Evolutionary conservation across 768 basidiomycete genomes (phyloP), one percentile per base, ranked within the genome.

Genomic region (Psilocybe azurescens): DNA sequence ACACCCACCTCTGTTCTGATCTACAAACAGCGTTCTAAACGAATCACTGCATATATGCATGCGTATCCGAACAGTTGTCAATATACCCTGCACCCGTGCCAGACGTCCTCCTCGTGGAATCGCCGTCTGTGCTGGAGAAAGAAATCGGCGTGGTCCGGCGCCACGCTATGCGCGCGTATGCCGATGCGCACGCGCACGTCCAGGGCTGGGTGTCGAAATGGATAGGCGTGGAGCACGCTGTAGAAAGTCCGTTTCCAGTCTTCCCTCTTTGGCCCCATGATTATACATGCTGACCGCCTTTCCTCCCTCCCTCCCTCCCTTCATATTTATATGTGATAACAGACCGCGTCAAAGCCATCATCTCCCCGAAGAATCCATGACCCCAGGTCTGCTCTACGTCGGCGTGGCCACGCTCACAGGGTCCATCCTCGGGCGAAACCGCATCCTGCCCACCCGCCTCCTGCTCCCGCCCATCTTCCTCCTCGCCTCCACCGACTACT

Each of bases 381-480:
- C 89, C 9, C 96, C 96, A 1, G 94, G 92, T n/a, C 70, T 91
- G 4, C 88, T 98, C 57, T 98, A 97, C 79, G 90, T 93, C 50
- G 93, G 94, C 53, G 84, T 99, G 53, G 88, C 94, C 2, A 88
- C 94, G 13, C 87, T 99, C 52, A 90, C 92, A 3, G 94, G 92
- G 1, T 95, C 95, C 59, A 89, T 99, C 68, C 67, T 98, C 59
- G 86, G 91, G 0, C 89, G 95, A 47, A 91, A 90, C 66, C 88
- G 95, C 64, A 71, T 79, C 56, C 76, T 95, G 57, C 81, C 88
- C 33, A 77, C 86, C 5, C 90, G 97, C 18, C 67, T 90, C 55
- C 63, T 90, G 49, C 82, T 95, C 13, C 97, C 97, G 0, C 91
- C 96, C 0, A 62, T 86, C 24, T 85, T 95, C 73, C 76, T 95